phyloP scores from a whole-genome alignment of 495 filamentous ascomycete species.

The Pyronema omphalodes region DNA sequence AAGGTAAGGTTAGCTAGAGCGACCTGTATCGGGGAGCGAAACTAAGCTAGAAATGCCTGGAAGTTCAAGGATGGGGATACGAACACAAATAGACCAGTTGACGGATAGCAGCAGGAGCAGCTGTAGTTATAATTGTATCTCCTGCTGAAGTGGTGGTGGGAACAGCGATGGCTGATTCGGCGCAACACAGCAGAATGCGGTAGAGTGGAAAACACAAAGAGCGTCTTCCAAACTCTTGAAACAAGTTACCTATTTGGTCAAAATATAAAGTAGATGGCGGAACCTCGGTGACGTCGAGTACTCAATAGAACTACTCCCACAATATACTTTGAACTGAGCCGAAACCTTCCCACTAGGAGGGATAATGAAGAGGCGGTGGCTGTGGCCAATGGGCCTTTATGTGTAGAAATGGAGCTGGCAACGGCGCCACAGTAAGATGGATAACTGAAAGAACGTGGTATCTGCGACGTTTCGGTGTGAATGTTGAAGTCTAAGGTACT shows the following conservation, averaged over 20 bases:
- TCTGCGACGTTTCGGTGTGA: background rate
- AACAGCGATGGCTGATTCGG: background rate
- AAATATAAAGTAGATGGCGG: background rate
- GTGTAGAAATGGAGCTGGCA: background rate
- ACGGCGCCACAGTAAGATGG: background rate
- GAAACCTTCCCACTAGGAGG: background rate
- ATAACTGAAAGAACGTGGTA: background rate
- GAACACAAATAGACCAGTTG: background rate
- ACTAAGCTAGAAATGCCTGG: conserved; percentile 1
- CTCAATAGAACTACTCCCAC: background rate
- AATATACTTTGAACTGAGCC: background rate
- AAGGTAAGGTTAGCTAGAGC: conserved; percentile 3
- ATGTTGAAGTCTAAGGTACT: background rate
- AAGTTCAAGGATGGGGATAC: background rate
- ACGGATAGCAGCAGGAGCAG: background rate
- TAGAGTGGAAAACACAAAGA: background rate
- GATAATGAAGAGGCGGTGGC: background rate
- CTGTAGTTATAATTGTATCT: background rate
- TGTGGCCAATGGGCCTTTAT: background rate
- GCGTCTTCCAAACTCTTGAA: background rate
- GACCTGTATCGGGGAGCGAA: background rate
- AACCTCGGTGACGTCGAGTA: background rate
- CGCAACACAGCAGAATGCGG: background rate
- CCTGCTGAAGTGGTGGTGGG: background rate
- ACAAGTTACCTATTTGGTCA: background rate